These are phyloP conservation scores for Acacia pycnantha DNA, from an alignment of 331 rosid species.

Conservation along the genomic window DNA sequence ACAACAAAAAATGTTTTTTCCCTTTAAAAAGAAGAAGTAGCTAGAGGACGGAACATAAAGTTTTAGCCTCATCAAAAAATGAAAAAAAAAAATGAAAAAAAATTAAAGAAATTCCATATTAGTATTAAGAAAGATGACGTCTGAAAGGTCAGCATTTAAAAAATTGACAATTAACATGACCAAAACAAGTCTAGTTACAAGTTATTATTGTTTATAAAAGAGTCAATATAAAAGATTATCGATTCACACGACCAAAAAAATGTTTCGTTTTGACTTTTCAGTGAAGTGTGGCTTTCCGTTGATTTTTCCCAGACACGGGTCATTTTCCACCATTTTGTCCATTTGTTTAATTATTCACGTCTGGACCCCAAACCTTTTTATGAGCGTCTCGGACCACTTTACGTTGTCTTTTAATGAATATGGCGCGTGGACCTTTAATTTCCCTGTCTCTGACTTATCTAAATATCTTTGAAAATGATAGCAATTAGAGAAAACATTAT, in stretches of 20 bases:
- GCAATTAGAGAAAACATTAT: too few relatives aligned
- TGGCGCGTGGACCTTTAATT: neutral
- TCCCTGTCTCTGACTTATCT: too few relatives aligned
- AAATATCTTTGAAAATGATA: too few relatives aligned
- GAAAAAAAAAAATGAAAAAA: neutral
- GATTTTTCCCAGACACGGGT: too few relatives aligned
- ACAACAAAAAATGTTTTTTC: neutral
- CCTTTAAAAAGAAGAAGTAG: neutral
- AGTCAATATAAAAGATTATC: neutral
- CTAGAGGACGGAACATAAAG: neutral
- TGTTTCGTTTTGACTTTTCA: neutral
- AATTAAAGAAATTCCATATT: neutral
- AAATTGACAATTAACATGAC: neutral
- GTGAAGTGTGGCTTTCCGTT: neutral
- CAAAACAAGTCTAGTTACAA: too few relatives aligned
- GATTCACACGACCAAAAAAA: neutral
- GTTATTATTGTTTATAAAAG: too few relatives aligned
- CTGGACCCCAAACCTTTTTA: neutral
- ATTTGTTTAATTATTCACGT: neutral
- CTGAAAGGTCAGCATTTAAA: neutral
- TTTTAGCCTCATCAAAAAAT: neutral
- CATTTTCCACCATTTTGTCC: neutral
- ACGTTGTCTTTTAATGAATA: neutral
- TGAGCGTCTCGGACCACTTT: neutral
- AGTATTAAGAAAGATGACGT: neutral